Evolutionary conservation across 345 rosid species (phyloP), one percentile per base, ranked within the genome.

Genomic region (Noccaea caerulescens): DNA sequence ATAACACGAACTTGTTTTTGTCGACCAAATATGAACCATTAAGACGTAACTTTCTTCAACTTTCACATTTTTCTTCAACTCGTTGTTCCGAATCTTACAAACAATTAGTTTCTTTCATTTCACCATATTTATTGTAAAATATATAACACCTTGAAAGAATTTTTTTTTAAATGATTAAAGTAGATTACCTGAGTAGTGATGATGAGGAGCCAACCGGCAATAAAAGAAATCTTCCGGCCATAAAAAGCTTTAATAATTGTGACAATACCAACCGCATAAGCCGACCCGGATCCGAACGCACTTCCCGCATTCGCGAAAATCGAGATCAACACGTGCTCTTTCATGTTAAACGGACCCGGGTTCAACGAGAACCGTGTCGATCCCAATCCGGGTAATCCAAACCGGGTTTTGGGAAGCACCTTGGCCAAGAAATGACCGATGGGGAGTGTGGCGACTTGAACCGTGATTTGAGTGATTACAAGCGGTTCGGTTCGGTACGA

Each of bases 261-360:
- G 7, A 89, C 87, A 5, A 92, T 89, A 13, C 89, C 77, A 18
- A 92, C 86, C 3, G 91, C 89, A 59, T 82, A 92, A 33, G 96
- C 82, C 30, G 89, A 79, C 25, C 94, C 92, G 49, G 45, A 62
- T 12, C 96, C 94, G 72, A 92, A 92, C 1, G 93, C 98, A 58
- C 84, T 84, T 8, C 98, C 98, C 10, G 96, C 98, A 23, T 89
- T 92, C 1, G 96, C 96, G 51, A 92, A 92, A 4, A 92, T 86
- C 0, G 91, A 78, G 6, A 92, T 92, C 25, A 92, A 82, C 5
- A 92, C 96, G 66, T 89, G 94, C 56, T 92, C 96, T 63, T 92
- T 92, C 82, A 87, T 81, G 77, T 92, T 92, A 72, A 92, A 92
- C 16, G 94, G 87, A 3, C 94, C 96, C 6, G 92, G 89, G 80